Conservation (phyloP, 352 stramenopile genomes). For the Pythium rishiriense region DNA sequence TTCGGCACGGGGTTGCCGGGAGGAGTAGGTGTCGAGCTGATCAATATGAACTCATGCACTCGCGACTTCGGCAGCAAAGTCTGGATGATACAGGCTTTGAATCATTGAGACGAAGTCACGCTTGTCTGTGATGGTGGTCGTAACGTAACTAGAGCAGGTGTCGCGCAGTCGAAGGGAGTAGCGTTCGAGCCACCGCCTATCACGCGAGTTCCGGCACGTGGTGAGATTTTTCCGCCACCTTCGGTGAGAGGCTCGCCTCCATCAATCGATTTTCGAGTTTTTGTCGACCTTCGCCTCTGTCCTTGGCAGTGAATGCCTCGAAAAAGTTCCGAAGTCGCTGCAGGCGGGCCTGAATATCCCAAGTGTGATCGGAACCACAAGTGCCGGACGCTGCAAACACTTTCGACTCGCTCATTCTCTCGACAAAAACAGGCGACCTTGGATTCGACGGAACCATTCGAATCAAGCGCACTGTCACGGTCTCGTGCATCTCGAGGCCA, state of each 20-base stretch:
- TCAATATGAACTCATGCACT: no score
- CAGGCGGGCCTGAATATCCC: background rate
- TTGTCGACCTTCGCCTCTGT: background rate
- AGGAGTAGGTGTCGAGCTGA: no score
- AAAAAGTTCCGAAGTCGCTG: background rate
- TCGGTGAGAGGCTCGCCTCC: background rate
- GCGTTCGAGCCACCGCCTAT: no score
- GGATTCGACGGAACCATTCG: background rate
- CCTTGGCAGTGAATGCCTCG: background rate
- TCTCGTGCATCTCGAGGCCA: background rate
- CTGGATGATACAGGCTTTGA: no score
- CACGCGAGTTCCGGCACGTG: no score
- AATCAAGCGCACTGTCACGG: background rate
- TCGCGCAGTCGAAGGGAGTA: no score
- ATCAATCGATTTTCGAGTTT: slow-evolving; percentile 6
- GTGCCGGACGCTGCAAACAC: background rate
- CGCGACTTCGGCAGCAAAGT: no score
- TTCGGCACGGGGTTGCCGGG: no score
- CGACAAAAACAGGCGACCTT: background rate
- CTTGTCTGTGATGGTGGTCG: no score
- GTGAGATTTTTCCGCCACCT: no score
- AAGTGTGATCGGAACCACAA: background rate
- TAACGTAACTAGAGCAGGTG: no score
- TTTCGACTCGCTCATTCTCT: background rate
- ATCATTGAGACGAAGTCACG: no score